Conservation (phyloP, 2,329 filamentous ascomycete genomes). For the Pseudogymnoascus sp. region DNA sequence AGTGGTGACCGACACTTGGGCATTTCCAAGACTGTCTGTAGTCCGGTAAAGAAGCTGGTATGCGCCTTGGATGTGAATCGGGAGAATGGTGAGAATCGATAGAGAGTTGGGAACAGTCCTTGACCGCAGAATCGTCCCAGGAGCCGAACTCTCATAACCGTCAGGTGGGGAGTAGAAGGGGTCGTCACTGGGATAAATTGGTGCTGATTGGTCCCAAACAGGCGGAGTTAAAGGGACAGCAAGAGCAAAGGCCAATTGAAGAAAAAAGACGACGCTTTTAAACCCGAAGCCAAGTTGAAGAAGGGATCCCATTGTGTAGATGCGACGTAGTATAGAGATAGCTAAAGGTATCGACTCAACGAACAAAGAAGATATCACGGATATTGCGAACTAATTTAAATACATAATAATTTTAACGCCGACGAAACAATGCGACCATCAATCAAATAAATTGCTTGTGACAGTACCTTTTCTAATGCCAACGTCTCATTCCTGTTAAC, state of each 20-base stretch:
- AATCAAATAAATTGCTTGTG: not conserved
- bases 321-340: not conserved
- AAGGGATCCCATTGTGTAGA: not conserved
- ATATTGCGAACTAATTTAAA: not conserved
- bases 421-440: not conserved
- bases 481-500: not conserved
- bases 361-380: not conserved
- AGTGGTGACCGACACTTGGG: constrained; percentile 34
- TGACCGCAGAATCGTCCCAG: constrained; percentile 30
- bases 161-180: constrained; percentile 31
- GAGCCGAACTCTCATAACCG: constrained; percentile 22
- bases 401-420: not conserved
- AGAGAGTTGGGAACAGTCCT: constrained; percentile 23
- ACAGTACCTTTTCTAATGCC: not conserved
- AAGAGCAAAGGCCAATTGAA: not conserved
- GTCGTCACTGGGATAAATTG: constrained; percentile 30
- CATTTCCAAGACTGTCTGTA: constrained; percentile 30
- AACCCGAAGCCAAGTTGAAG: not conserved
- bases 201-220: constrained; percentile 6
- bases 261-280: not conserved
- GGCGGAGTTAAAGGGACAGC: not conserved
- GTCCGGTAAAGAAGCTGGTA: constrained; percentile 37
- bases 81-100: constrained; percentile 20
- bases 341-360: not conserved
- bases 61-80: constrained; percentile 10